phyloP scores from a whole-genome alignment of 305 asterid genomes.

The Striga hermonthica region DNA sequence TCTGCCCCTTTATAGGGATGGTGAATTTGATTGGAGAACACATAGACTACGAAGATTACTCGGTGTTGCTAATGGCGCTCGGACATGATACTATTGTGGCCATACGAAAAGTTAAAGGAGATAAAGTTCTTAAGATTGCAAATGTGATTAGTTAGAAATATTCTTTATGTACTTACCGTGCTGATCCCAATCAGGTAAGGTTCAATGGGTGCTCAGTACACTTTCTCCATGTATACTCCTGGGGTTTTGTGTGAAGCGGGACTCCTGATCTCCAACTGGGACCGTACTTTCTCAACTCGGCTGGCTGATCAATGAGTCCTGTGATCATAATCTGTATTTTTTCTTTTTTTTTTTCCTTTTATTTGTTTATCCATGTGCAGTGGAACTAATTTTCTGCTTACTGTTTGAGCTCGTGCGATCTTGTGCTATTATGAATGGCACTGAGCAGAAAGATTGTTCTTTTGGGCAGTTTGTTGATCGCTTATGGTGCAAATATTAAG shows the following conservation, averaged over 20 bases:
- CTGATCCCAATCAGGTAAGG: slow-evolving; percentile 53
- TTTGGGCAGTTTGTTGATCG: slow-evolving; percentile 6
- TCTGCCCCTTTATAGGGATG: slow-evolving; percentile 51
- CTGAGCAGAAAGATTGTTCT: slow-evolving; percentile 1
- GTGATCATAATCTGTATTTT: no score
- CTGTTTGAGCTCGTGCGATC: no score
- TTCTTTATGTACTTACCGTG: slow-evolving; percentile 48
- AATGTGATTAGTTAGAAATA: slow-evolving; percentile 65
- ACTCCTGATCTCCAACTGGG: no score
- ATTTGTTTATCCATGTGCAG: neutral
- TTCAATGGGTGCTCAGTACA: neutral
- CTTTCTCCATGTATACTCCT: neutral
- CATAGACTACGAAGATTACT: slow-evolving; percentile 93
- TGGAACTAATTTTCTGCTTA: no score
- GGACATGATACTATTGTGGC: slow-evolving; percentile 92
- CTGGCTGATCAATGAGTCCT: no score
- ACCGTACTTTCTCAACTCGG: no score
- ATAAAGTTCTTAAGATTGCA: slow-evolving; percentile 56
- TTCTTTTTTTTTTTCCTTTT: no score
- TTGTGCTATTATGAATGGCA: no score
- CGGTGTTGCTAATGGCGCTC: slow-evolving; percentile 95
- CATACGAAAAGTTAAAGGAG: slow-evolving; percentile 54
- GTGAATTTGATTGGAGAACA: slow-evolving; percentile 98
- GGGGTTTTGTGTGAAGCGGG: no score
- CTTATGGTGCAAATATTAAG: slow-evolving; percentile 1